Evolutionary conservation across 2,329 filamentous ascomycete genomes (phyloP).

Genomic region (Pezicula neosporulosa): DNA sequence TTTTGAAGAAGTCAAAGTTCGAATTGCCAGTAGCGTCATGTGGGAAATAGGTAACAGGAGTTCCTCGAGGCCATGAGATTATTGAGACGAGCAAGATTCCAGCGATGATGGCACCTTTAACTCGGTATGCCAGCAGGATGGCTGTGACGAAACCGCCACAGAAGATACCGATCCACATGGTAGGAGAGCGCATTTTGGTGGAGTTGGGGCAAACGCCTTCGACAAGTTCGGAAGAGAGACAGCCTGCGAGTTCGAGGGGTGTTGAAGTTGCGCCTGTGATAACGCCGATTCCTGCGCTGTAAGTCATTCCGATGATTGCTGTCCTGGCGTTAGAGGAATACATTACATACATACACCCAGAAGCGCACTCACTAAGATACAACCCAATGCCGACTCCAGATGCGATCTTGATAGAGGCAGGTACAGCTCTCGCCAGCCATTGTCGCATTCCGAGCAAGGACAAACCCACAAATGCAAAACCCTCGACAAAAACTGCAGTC

Average conservation of each 20-base stretch:
- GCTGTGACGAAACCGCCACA: slow-evolving; percentile 76
- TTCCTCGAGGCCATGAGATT: slow-evolving; percentile 79
- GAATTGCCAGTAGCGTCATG: slow-evolving; percentile 64
- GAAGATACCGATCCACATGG: slow-evolving; percentile 86
- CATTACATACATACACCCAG: not conserved
- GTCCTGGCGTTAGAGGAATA: not conserved
- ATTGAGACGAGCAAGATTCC: slow-evolving; percentile 80
- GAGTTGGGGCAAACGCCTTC: slow-evolving; percentile 54
- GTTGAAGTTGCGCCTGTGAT: slow-evolving; percentile 63
- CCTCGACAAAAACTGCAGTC: slow-evolving; percentile 83
- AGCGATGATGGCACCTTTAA: slow-evolving; percentile 80
- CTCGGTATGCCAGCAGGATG: slow-evolving; percentile 74
- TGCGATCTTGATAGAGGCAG: slow-evolving; percentile 78
- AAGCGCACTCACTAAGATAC: slow-evolving; percentile 41
- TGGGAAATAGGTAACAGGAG: slow-evolving; percentile 76
- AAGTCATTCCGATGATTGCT: slow-evolving; percentile 67
- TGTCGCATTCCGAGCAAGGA: slow-evolving; percentile 78
- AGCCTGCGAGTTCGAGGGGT: slow-evolving; percentile 69
- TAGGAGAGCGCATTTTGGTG: slow-evolving; percentile 77
- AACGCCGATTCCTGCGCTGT: slow-evolving; percentile 75
- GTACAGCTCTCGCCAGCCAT: slow-evolving; percentile 80
- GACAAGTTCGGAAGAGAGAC: slow-evolving; percentile 2
- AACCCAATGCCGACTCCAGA: slow-evolving; percentile 84
- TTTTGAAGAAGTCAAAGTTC: slow-evolving; percentile 79
- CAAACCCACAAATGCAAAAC: slow-evolving; percentile 76